Evolutionary conservation across 1,284 basidiomycete species (phyloP), one percentile per base, ranked within the genome.

Genomic region (Cryptococcus sp.): DNA sequence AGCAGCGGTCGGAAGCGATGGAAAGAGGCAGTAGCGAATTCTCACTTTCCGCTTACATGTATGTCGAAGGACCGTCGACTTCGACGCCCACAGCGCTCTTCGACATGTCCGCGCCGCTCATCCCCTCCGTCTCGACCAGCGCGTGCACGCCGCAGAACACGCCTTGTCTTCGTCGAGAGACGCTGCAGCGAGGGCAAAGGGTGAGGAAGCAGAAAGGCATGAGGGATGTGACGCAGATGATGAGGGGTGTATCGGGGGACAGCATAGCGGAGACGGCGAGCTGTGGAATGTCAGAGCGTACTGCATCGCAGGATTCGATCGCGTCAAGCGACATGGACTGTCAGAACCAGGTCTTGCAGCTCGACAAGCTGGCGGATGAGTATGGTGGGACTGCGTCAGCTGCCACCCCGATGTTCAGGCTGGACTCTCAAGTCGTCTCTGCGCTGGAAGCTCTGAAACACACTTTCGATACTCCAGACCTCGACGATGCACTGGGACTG

Each of bases 101-200:
- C 59, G 61, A 67, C 50, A 67, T 67, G 65, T 53, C 63, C 10
- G 63, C 60, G 7, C 65, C 65, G 2, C 59, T 67, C n/a, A 54
- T 67, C 15, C 55, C 58, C 1, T 57, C 59, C 16, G 45, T 43
- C 2, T 57, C 56, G n/a, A 48, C 50, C 6, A 48, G 50, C 25
- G 61, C 61, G 7, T 56, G 47, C 27, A 67, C 65, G 6, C 65
- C 65, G 15, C 50, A 30, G 42, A 67, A 67, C 42, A 67, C 65
- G n/a, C 65, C 65, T 13, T 51, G 48, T 35, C 19, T 67, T 40
- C 47, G 48, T 16, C 49, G 48, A 5, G 63, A 63, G 13, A 63
- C 61, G 5, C 48, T 67, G 25, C 50, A 57, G 16, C 38, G 65
- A 39, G 35, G 30, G 16, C 23, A 48, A 17, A 40, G 60, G 41